Base-by-base conservation (phyloP, 2,329 filamentous ascomycete genomes). In the Stagonosporopsis rhizophila region DNA sequence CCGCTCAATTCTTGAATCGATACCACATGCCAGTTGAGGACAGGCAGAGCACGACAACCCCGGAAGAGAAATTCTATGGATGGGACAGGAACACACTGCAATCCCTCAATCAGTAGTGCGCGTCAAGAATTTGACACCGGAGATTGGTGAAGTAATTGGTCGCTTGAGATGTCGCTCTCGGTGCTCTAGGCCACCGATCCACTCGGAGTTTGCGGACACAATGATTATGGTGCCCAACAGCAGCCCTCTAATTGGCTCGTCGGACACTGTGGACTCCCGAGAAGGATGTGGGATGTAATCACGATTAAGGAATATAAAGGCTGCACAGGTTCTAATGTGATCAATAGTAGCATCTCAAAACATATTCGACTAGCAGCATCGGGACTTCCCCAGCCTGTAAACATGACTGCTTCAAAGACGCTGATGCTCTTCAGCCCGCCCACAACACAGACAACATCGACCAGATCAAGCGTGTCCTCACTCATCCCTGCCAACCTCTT, bases 351-450 rank as follows among this genome's bases (percentile, higher is more conserved):
- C 42, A 19, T 15, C n/a, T 3, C 32, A 28, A 14, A n/a, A 25
- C 14, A 20, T 3, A n/a, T n/a, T n/a, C n/a, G n/a, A n/a, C n/a
- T 2, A 34, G 6, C 8, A 3, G 2, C 6, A 47, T 22, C 17
- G 6, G 4, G 20, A 62, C 49, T 32, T 32, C 12, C 30, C 12
- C 7, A 32, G 4, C 12, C 3, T 4, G 30, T n/a, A 32, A 32
- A 20, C n/a, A 69, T 67, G 66, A 52, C 60, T 3, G 11, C 42
- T 47, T 59, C 60, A 2, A 52, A 59, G 22, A 60, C 62, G 4
- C 53, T 67, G n/a, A 52, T 59, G 6, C 49, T 59, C 14, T 67
- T 64, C 25, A 52, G 38, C 3, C 41, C 40, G 8, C 19, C 46
- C n/a, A 37, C 27, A 17, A 51, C 59, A 8, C 30, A 12, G 11